A percentile compares a stretch with the other conserved stretches of the same genome.
Conservation (phyloP, 495 filamentous ascomycete species). For the Filosporella fistucella region DNA sequence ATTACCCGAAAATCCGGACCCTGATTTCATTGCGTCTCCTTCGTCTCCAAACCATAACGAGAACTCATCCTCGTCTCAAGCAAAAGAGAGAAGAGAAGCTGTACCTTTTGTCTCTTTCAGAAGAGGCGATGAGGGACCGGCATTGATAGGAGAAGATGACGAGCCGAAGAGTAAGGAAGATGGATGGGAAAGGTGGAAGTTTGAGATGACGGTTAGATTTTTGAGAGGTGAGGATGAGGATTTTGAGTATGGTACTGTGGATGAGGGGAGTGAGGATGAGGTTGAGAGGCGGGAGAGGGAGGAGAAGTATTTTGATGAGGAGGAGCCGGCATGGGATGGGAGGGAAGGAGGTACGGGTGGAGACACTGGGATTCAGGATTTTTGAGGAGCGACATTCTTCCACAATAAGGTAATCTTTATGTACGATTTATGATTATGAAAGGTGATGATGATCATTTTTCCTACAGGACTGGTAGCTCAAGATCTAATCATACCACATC, state of each 20-base stretch:
- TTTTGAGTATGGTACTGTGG: slow-evolving; percentile 65
- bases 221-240: slow-evolving; percentile 63
- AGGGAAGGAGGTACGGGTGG: slow-evolving; percentile 37
- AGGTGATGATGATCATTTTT: too few relatives aligned
- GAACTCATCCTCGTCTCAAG: slow-evolving; percentile 25
- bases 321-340: slow-evolving; percentile 53
- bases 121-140: slow-evolving; percentile 13
- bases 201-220: slow-evolving; percentile 68
- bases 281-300: slow-evolving; percentile 43
- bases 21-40: not conserved
- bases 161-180: slow-evolving; percentile 59
- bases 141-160: slow-evolving; percentile 53
- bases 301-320: slow-evolving; percentile 67
- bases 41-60: slow-evolving; percentile 30
- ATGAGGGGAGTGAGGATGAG: slow-evolving; percentile 66
- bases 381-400: slow-evolving; percentile 33
- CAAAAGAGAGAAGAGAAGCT: not conserved
- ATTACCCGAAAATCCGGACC: not conserved
- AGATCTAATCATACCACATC: too few relatives aligned
- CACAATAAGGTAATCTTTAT: too few relatives aligned
- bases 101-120: slow-evolving; percentile 17
- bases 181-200: slow-evolving; percentile 59
- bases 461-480: too few relatives aligned
- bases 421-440: too few relatives aligned
- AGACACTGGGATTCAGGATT: slow-evolving; percentile 78